Evolutionary conservation across 1,284 basidiomycete species (phyloP).

Genomic region (Moniliophthora roreri): DNA sequence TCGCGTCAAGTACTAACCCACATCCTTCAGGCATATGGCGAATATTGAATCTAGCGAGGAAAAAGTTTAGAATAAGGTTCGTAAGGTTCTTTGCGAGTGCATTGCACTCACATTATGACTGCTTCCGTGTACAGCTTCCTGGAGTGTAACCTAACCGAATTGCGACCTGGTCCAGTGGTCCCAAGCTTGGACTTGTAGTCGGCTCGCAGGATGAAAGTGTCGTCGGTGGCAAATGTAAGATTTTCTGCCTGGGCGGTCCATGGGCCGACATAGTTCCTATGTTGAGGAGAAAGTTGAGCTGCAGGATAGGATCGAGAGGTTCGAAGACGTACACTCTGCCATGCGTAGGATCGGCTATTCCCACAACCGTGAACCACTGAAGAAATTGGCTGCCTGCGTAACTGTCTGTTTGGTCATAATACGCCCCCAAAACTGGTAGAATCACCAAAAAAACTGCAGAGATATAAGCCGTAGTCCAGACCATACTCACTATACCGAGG

Average conservation of each 20-base stretch:
- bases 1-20: conserved; percentile 42
- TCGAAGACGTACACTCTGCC: conserved; percentile 55
- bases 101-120: conserved; percentile 51
- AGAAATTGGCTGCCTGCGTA: too few relatives aligned
- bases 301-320: conserved; percentile 14
- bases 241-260: conserved; percentile 43
- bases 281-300: not conserved
- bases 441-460: too few relatives aligned
- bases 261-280: conserved; percentile 54
- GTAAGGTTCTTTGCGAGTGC: not conserved
- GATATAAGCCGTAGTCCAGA: too few relatives aligned
- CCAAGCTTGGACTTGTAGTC: conserved; percentile 48
- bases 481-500: too few relatives aligned
- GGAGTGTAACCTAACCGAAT: conserved; percentile 57
- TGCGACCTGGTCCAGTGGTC: conserved; percentile 49
- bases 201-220: conserved; percentile 53
- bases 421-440: too few relatives aligned
- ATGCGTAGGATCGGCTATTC: conserved; percentile 58
- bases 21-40: conserved; percentile 63
- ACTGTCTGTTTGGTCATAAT: too few relatives aligned
- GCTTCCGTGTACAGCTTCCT: conserved; percentile 51
- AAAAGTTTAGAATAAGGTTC: not conserved
- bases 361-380: conserved; percentile 13
- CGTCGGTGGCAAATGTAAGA: conserved; percentile 43
- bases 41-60: conserved; percentile 45